Evolutionary conservation across 495 filamentous ascomycete genomes (phyloP).

Genomic region (Bathelium albidoporum): DNA sequence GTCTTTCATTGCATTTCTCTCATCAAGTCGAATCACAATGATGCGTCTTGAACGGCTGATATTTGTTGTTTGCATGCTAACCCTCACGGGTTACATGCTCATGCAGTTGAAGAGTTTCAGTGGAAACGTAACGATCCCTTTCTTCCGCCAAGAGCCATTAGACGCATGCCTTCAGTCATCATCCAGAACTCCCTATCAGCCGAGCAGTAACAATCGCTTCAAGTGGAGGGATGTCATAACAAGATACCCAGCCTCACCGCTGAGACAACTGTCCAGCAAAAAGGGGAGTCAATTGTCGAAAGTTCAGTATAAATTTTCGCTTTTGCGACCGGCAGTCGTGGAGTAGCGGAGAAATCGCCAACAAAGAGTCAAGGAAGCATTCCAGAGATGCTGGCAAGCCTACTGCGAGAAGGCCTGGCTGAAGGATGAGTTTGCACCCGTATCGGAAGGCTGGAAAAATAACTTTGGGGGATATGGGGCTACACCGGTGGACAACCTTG

Average conservation of each 20-base stretch:
- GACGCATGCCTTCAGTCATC: neutral
- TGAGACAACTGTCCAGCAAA: slow-evolving; percentile 8
- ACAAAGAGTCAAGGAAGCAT: slow-evolving; percentile 55
- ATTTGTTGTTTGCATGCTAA: neutral
- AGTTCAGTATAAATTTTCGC: slow-evolving; percentile 19
- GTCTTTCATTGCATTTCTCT: neutral
- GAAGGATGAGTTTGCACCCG: slow-evolving; percentile 64
- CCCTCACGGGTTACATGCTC: neutral
- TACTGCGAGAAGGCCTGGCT: slow-evolving; percentile 71
- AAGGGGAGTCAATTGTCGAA: slow-evolving; percentile 2
- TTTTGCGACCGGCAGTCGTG: slow-evolving; percentile 21
- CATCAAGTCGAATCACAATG: neutral
- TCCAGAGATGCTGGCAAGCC: slow-evolving; percentile 61
- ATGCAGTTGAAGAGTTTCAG: neutral
- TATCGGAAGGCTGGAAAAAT: slow-evolving; percentile 42
- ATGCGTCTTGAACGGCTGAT: neutral
- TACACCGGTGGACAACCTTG: slow-evolving; percentile 30
- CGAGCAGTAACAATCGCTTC: slow-evolving; percentile 8
- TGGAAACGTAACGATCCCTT: neutral
- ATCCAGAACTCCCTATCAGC: neutral
- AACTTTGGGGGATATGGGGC: slow-evolving; percentile 31
- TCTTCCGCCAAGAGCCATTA: neutral
- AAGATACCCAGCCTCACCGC: slow-evolving; percentile 14
- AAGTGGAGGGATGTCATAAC: slow-evolving; percentile 16
- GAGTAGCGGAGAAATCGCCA: slow-evolving; percentile 35